Conservation (phyloP, 805 yeast species). For the Kazachstania taianensis region DNA sequence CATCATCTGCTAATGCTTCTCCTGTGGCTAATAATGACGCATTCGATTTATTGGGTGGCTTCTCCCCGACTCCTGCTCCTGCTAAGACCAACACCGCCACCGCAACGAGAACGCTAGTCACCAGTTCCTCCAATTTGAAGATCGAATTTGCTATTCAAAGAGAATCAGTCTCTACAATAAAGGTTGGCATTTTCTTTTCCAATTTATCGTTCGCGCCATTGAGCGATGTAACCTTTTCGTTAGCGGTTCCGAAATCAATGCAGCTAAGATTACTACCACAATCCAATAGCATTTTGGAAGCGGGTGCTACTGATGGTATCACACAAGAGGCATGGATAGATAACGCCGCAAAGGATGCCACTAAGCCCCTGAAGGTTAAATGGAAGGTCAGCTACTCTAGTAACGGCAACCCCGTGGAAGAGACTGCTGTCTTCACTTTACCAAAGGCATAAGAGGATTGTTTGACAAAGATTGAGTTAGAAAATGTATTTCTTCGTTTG, state of each 20-base stretch:
- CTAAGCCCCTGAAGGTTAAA: slow-evolving; percentile 49
- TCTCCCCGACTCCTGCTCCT: slow-evolving; percentile 2
- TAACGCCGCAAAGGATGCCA: slow-evolving; percentile 26
- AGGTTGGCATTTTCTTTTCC: slow-evolving; percentile 41
- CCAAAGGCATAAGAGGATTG: slow-evolving; percentile 26
- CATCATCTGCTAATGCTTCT: not conserved
- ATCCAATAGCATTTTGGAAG: slow-evolving; percentile 42
- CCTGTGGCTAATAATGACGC: not conserved
- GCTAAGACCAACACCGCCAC: slow-evolving; percentile 1
- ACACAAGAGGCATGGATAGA: slow-evolving; percentile 37
- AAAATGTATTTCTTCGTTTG: not conserved
- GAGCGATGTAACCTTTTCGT: slow-evolving; percentile 43
- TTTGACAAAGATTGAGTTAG: too few species aligned
- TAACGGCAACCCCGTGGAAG: slow-evolving; percentile 41
- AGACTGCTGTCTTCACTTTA: slow-evolving; percentile 44
- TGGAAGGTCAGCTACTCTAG: slow-evolving; percentile 57
- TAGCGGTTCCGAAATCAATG: slow-evolving; percentile 64
- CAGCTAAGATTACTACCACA: slow-evolving; percentile 52
- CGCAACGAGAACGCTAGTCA: slow-evolving; percentile 25
- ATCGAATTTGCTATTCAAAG: slow-evolving; percentile 38
- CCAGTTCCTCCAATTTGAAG: slow-evolving; percentile 38
- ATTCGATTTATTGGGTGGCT: slow-evolving; percentile 10
- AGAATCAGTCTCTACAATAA: slow-evolving; percentile 30
- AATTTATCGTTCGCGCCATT: slow-evolving; percentile 39
- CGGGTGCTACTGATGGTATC: slow-evolving; percentile 39